Conservation (phyloP, 2,329 filamentous ascomycete genomes). For the Apiospora rasikravindrae region DNA sequence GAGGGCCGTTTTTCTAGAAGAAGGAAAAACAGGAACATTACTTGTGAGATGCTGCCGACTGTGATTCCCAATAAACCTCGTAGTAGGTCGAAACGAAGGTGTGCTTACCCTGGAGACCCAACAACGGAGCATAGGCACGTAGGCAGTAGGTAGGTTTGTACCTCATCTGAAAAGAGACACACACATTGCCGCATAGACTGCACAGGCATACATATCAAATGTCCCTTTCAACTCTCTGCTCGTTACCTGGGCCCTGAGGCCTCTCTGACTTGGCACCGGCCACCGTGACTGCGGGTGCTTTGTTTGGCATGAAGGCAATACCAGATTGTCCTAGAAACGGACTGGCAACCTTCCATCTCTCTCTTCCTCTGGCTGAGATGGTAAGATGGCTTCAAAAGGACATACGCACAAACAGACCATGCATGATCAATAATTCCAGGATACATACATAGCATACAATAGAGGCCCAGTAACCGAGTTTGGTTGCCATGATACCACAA, state of each 20-base stretch:
- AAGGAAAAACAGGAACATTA: not conserved
- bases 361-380: not conserved
- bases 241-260: not conserved
- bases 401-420: not conserved
- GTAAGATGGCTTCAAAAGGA: not conserved
- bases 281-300: not conserved
- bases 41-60: not conserved
- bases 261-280: not conserved
- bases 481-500: constrained; percentile 14
- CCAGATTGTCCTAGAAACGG: constrained; percentile 1
- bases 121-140: not conserved
- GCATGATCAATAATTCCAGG: not conserved
- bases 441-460: not conserved
- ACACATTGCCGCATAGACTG: not conserved
- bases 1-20: not conserved
- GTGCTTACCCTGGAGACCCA: not conserved
- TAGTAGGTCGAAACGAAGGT: not conserved
- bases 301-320: constrained; percentile 8
- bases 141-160: not conserved
- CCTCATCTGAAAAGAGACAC: not conserved
- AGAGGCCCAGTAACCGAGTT: not conserved
- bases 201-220: not conserved
- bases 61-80: not conserved
- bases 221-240: not conserved
- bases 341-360: not conserved